Evolutionary conservation across 1,284 basidiomycete genomes (phyloP).

Genomic region (Ceratobasidium sp.): DNA sequence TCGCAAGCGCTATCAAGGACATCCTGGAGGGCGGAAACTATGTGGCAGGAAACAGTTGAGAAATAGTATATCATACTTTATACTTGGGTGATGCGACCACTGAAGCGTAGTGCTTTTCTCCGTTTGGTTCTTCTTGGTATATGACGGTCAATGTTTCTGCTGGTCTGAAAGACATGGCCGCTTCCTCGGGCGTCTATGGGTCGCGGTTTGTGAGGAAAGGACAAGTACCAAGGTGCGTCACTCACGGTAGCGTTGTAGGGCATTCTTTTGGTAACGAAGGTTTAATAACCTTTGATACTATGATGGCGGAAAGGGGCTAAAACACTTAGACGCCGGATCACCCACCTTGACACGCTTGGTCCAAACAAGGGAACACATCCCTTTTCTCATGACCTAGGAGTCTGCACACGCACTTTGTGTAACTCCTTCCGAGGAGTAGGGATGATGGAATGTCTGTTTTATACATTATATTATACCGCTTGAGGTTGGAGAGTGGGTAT

Average conservation of each 20-base stretch:
- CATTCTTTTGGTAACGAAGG: neutral
- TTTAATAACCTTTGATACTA: neutral
- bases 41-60: neutral
- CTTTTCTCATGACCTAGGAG: neutral
- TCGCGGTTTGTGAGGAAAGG: too few relatives aligned
- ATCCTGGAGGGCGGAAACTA: conserved; percentile 10
- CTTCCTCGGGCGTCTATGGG: neutral
- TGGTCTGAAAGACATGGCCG: neutral
- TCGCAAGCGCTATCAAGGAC: conserved; percentile 30
- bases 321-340: neutral
- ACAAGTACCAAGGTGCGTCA: neutral
- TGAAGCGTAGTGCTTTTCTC: conserved; percentile 22
- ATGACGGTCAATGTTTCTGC: conserved; percentile 6
- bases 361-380: neutral
- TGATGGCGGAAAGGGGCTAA: neutral
- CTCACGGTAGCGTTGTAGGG: neutral
- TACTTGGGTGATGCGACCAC: conserved; percentile 23
- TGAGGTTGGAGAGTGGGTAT: neutral
- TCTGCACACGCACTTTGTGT: neutral
- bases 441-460: too few relatives aligned
- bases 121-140: conserved; percentile 3
- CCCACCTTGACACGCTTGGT: neutral
- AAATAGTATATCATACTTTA: neutral
- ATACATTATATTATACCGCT: too few relatives aligned
- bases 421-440: too few relatives aligned